A percentile compares a stretch with the other conserved stretches of the same genome.
These are phyloP conservation scores for Didymella segeticola DNA, from an alignment of 2,329 filamentous ascomycete species.

Conservation along the genomic window DNA sequence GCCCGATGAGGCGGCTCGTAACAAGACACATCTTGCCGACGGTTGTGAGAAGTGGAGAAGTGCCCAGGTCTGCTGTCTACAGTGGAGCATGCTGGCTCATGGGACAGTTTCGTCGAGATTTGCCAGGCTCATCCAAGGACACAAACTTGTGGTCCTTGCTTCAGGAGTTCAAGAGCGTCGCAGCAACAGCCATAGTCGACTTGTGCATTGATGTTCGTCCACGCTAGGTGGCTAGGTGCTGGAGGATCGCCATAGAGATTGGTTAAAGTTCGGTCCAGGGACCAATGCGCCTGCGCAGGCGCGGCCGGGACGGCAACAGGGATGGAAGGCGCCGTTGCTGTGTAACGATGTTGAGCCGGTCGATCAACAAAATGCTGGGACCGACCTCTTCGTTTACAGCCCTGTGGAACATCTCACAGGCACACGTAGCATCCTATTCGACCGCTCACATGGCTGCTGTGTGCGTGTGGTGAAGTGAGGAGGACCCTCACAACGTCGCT, in stretches of 20 bases:
- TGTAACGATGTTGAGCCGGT: slow-evolving; percentile 12
- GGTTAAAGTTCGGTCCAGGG: slow-evolving; percentile 5
- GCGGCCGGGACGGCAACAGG: slow-evolving; percentile 14
- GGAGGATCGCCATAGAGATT: slow-evolving; percentile 2
- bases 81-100: neutral
- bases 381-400: slow-evolving; percentile 1
- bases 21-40: no score
- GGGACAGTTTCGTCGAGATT: neutral
- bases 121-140: neutral
- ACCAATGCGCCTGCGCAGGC: slow-evolving; percentile 6
- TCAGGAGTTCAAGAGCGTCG: neutral
- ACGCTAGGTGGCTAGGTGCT: slow-evolving; percentile 2
- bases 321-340: slow-evolving; percentile 18
- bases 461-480: slow-evolving; percentile 11
- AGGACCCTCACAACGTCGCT: neutral
- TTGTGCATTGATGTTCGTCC: slow-evolving; percentile 4
- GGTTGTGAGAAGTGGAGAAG: no score
- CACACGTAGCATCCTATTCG: slow-evolving; percentile 9
- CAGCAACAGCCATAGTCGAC: neutral
- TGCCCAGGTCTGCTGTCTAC: no score
- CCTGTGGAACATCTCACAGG: slow-evolving; percentile 11
- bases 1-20: no score
- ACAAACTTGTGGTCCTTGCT: no score
- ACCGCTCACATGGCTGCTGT: slow-evolving; percentile 12
- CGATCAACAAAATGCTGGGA: slow-evolving; percentile 11